Base-by-base conservation (phyloP, 768 basidiomycete genomes). In the Mrakia gelida region DNA sequence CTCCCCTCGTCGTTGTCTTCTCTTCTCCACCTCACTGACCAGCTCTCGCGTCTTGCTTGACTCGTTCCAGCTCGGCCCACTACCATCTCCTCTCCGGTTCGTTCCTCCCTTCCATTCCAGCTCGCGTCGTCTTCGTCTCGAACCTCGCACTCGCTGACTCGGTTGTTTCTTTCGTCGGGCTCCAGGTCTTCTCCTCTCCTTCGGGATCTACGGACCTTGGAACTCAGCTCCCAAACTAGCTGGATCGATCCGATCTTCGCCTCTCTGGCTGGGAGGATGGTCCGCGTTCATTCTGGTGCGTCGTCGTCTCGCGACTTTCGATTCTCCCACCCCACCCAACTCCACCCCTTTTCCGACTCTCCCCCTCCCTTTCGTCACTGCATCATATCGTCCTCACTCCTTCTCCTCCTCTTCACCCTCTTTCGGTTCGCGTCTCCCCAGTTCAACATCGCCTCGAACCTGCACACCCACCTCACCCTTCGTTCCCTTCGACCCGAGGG, bases 371-470 rank as follows among this genome's bases (percentile, higher is more conserved):
- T n/a, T n/a, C n/a, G n/a, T n/a, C n/a, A n/a, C n/a, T n/a, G n/a
- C n/a, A n/a, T n/a, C n/a, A n/a, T n/a, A n/a, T n/a, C n/a, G n/a
- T n/a, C n/a, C n/a, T n/a, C n/a, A n/a, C n/a, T n/a, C n/a, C n/a
- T n/a, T n/a, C n/a, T n/a, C n/a, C n/a, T n/a, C n/a, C n/a, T n/a
- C n/a, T n/a, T n/a, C n/a, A n/a, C n/a, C n/a, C n/a, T n/a, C n/a
- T n/a, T 15, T 26, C 38, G n/a, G 21, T 49, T 43, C 41, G 3
- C 15, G 2, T 71, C 2, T 23, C 5, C 16, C 2, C 71, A 97
- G 95, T 92, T 90, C 83, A 88, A 90, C 59, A 89, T 98, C 84
- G 82, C 93, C 23, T 94, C 92, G 28, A 99, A 99, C 86, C 84
- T 95, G 41, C 85, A 87, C 77, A 90, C 91, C 7, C 97, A 99